Conservation (phyloP, 176 grass and related monocot species). For the Avena eriantha region DNA sequence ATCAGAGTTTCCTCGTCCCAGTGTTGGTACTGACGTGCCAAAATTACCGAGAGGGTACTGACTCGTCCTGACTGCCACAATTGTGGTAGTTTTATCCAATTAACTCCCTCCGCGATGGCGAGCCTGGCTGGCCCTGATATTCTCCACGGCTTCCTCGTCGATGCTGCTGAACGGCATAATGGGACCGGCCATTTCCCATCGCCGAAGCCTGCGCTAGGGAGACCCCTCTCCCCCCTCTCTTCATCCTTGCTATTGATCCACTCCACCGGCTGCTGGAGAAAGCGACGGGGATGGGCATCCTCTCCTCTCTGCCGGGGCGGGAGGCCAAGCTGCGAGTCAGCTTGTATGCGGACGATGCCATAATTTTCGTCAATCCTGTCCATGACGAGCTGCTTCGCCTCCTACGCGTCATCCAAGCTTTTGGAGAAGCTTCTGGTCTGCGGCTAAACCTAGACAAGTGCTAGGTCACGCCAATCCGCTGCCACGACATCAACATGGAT, state of each 20-base stretch:
- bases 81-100: too few relatives aligned
- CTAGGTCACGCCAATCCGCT: too few relatives aligned
- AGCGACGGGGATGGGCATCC: too few relatives aligned
- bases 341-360: neutral
- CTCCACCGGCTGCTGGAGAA: neutral
- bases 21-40: too few relatives aligned
- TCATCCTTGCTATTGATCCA: neutral
- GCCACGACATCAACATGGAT: too few relatives aligned
- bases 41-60: too few relatives aligned
- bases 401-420: fast-evolving
- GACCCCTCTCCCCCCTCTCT: neutral
- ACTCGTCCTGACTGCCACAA: too few relatives aligned
- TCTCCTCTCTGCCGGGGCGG: neutral
- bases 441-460: neutral
- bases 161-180: neutral
- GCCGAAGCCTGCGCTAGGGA: neutral
- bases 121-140: neutral
- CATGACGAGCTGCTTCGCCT: too few relatives aligned
- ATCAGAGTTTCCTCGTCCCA: too few relatives aligned
- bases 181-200: fast-evolving
- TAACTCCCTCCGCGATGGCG: too few relatives aligned
- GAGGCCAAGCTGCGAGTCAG: neutral
- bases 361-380: neutral
- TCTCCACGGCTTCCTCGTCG: neutral
- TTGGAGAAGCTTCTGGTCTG: fast-evolving